A percentile compares a stretch with the other conserved stretches of the same genome.
Evolutionary conservation across 345 rosid species (phyloP).

Genomic region (Hypericum androsaemum): DNA sequence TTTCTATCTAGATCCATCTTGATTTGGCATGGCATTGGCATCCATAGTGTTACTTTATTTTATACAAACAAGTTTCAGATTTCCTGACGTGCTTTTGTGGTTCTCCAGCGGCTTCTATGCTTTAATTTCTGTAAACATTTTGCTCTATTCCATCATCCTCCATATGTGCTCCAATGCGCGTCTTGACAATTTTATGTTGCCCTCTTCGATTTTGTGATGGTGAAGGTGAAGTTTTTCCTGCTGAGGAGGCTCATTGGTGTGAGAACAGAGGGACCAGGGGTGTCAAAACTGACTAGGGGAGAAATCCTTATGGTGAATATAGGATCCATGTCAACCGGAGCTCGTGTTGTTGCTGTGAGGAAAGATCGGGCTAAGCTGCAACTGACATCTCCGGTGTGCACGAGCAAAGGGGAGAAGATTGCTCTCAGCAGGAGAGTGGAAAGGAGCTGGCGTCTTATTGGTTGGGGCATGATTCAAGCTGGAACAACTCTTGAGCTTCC

Average conservation of each 20-base stretch:
- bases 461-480: conserved; percentile 97
- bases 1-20: no score
- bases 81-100: no score
- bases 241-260: conserved; percentile 81
- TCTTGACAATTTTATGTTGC: neutral
- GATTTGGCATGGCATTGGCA: no score
- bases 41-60: no score
- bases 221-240: conserved; percentile 83
- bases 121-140: no score
- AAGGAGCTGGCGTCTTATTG: conserved; percentile 91
- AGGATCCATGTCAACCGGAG: conserved; percentile 92
- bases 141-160: no score
- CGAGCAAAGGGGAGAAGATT: conserved; percentile 81
- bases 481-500: conserved; percentile 74
- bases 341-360: conserved; percentile 76
- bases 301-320: conserved; percentile 94
- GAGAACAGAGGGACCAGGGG: conserved; percentile 87
- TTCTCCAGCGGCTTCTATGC: no score
- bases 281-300: conserved; percentile 66
- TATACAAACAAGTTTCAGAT: no score
- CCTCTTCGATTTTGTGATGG: neutral
- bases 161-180: neutral
- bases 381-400: conserved; percentile 83
- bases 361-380: conserved; percentile 85
- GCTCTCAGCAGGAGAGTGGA: conserved; percentile 77